Percentiles rank a stretch among this genome's conserved stretches.
These are phyloP conservation scores for Mycena maculata DNA, from an alignment of 768 basidiomycete species.

Conservation along the genomic window DNA sequence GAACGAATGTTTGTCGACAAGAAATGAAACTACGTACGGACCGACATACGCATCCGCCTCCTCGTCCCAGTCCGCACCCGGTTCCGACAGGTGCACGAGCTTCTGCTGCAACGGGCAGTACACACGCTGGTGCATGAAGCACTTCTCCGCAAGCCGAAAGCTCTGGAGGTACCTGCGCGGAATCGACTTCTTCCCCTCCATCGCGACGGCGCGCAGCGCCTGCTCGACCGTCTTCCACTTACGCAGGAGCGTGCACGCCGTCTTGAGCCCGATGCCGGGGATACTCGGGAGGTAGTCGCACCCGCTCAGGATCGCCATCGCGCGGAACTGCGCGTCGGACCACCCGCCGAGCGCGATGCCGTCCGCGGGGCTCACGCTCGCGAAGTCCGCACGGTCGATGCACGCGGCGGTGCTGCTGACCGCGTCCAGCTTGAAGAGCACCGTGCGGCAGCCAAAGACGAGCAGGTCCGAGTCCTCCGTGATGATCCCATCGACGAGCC, in stretches of 20 bases:
- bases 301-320: slow-evolving; percentile 93
- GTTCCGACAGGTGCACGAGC: slow-evolving; percentile 78
- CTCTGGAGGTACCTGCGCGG: slow-evolving; percentile 80
- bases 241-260: slow-evolving; percentile 83
- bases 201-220: slow-evolving; percentile 75
- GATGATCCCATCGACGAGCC: slow-evolving; percentile 89
- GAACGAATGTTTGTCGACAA: neutral
- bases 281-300: slow-evolving; percentile 95
- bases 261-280: slow-evolving; percentile 93
- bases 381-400: slow-evolving; percentile 78
- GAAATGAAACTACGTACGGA: slow-evolving; percentile 54
- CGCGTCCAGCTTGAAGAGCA: slow-evolving; percentile 93
- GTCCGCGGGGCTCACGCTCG: slow-evolving; percentile 59
- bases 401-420: slow-evolving; percentile 71
- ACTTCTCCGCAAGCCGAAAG: slow-evolving; percentile 88
- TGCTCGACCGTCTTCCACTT: slow-evolving; percentile 91
- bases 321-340: slow-evolving; percentile 90
- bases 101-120: slow-evolving; percentile 78
- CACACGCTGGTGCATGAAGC: slow-evolving; percentile 93
- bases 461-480: slow-evolving; percentile 98
- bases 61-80: slow-evolving; percentile 67
- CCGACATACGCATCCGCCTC: slow-evolving; percentile 81
- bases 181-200: slow-evolving; percentile 88
- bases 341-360: slow-evolving; percentile 87
- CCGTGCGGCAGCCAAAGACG: slow-evolving; percentile 94